These are phyloP conservation scores for Albatrellus ellisii DNA, from an alignment of 768 basidiomycete species.

Conservation along the genomic window DNA sequence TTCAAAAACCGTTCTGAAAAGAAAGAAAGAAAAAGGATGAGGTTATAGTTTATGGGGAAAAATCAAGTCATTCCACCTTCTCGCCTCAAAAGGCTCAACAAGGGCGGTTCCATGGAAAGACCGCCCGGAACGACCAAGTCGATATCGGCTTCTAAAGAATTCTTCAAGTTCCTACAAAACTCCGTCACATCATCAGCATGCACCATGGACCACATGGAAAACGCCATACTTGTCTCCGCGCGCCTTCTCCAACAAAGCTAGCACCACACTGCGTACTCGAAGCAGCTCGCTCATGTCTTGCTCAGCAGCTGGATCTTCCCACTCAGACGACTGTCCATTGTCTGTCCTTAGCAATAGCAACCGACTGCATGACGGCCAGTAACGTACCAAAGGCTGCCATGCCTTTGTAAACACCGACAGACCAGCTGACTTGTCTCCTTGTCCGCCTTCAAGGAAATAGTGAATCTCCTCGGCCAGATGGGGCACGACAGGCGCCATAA, in stretches of 20 bases:
- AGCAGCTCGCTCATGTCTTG: slow-evolving; percentile 54
- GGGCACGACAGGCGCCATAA: slow-evolving; percentile 79
- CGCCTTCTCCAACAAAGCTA: slow-evolving; percentile 65
- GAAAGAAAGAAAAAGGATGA: background rate
- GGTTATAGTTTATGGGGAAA: background rate
- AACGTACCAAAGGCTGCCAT: slow-evolving; percentile 61
- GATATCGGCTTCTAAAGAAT: slow-evolving; percentile 67
- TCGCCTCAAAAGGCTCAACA: slow-evolving; percentile 33
- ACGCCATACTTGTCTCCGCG: slow-evolving; percentile 55
- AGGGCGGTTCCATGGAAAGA: slow-evolving; percentile 12
- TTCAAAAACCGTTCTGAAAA: slow-evolving; percentile 49
- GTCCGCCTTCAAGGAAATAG: slow-evolving; percentile 17
- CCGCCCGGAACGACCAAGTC: slow-evolving; percentile 41
- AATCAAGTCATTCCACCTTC: slow-evolving; percentile 22
- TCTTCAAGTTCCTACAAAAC: slow-evolving; percentile 51
- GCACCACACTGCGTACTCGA: slow-evolving; percentile 42
- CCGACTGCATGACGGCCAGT: background rate
- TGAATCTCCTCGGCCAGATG: slow-evolving; percentile 87
- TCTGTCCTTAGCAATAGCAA: background rate
- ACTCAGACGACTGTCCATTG: slow-evolving; percentile 34
- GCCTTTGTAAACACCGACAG: slow-evolving; percentile 56
- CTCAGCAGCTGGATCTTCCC: slow-evolving; percentile 46
- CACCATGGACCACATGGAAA: background rate
- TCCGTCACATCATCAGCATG: slow-evolving; percentile 3
- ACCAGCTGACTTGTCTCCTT: slow-evolving; percentile 15